These are phyloP conservation scores for Ganoderma boninense DNA, from an alignment of 1,284 basidiomycete species.

Conservation along the genomic window DNA sequence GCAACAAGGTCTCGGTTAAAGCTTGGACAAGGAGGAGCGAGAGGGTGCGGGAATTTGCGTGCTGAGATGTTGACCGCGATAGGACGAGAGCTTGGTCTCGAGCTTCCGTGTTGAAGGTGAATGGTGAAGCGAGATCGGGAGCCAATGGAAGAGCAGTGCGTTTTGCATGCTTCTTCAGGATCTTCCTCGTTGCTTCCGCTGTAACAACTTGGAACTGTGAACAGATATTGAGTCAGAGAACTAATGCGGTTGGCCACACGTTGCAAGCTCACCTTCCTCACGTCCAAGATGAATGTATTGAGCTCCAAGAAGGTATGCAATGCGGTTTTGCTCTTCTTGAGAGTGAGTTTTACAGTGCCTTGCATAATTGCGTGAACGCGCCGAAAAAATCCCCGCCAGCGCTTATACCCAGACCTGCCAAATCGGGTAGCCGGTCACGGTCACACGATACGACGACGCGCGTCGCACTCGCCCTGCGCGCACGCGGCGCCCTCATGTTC, in stretches of 20 bases:
- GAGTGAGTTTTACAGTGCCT: slow-evolving; percentile 69
- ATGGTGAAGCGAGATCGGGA: slow-evolving; percentile 37
- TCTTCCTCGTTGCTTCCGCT: slow-evolving; percentile 89
- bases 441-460: too few relatives aligned
- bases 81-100: slow-evolving; percentile 19
- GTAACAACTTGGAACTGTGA: slow-evolving; percentile 84
- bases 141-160: slow-evolving; percentile 75
- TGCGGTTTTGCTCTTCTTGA: slow-evolving; percentile 70
- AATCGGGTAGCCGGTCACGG: too few relatives aligned
- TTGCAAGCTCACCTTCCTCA: slow-evolving; percentile 74
- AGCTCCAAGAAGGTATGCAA: slow-evolving; percentile 84
- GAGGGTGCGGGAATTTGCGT: slow-evolving; percentile 50
- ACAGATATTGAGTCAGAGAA: background rate
- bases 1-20: slow-evolving; percentile 85
- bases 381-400: too few relatives aligned
- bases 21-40: slow-evolving; percentile 87
- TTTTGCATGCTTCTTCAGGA: slow-evolving; percentile 95
- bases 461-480: too few relatives aligned
- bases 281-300: slow-evolving; percentile 84
- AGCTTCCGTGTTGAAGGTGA: slow-evolving; percentile 24
- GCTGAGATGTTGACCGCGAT: slow-evolving; percentile 21
- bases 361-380: too few relatives aligned
- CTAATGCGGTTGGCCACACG: background rate
- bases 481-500: too few relatives aligned
- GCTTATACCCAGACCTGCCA: too few relatives aligned